These are phyloP conservation scores for Ascochyta rabiei DNA, from an alignment of 2,329 filamentous ascomycete genomes.

Conservation along the genomic window DNA sequence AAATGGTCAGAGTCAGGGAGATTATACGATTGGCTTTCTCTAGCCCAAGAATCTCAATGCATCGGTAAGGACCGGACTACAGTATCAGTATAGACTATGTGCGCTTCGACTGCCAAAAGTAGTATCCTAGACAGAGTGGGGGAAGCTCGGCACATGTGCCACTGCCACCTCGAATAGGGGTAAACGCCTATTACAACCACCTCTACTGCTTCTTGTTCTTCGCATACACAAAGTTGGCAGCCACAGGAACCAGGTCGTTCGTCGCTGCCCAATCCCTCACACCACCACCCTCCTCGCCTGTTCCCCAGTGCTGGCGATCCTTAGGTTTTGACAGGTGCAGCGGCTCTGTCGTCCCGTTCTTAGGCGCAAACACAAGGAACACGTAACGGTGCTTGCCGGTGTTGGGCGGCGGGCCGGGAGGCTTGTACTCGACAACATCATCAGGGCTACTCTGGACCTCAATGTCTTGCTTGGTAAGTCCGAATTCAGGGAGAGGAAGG, in stretches of 20 bases:
- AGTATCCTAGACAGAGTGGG: too few relatives aligned
- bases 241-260: conserved; percentile 57
- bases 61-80: too few relatives aligned
- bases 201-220: conserved; percentile 56
- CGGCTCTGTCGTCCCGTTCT: conserved; percentile 51
- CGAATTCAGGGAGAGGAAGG: conserved; percentile 35
- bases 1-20: too few relatives aligned
- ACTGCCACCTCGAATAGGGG: too few relatives aligned
- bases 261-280: conserved; percentile 58
- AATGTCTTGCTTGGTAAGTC: conserved; percentile 9
- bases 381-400: conserved; percentile 65
- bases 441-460: conserved; percentile 27
- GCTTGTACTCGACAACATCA: conserved; percentile 58
- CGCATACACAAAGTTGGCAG: conserved; percentile 54
- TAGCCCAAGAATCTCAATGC: too few relatives aligned
- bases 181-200: not conserved
- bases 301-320: conserved; percentile 63
- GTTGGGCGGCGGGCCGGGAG: conserved; percentile 60
- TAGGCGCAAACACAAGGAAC: conserved; percentile 57
- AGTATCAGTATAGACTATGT: too few relatives aligned
- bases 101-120: too few relatives aligned
- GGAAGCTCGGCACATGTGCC: too few relatives aligned
- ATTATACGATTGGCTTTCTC: too few relatives aligned
- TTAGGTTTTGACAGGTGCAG: conserved; percentile 54
- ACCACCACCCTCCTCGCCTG: conserved; percentile 55